Base-by-base conservation (phyloP, 2,329 filamentous ascomycete genomes). In the Alternaria atra region DNA sequence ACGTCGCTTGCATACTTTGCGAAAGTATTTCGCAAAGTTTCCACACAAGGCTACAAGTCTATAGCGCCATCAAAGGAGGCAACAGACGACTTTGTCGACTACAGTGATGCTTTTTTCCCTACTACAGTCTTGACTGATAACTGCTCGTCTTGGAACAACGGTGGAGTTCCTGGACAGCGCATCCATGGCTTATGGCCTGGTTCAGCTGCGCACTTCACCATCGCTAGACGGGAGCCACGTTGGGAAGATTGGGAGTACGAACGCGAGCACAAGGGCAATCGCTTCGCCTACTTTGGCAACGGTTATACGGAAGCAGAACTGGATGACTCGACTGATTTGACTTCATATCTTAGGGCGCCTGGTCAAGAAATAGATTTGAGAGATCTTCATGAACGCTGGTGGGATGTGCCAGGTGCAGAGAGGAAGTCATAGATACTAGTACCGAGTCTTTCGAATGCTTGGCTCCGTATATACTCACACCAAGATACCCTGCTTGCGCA, bases 61-160 rank as follows among this genome's bases (percentile, higher is more conserved):
- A 84, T 92, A 6, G 74, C 76, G 1, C 89, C 90, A 0, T 85
- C 83, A 0, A 82, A 83, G 47, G 79, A 81, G 30, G 90, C 90
- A 0, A 80, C 89, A 0, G 88, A 91, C 40, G 89, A 91, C 67
- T 90, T 89, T 63, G 77, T 86, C 10, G 83, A 84, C 53, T 90
- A 89, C 74, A 82, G 80, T 44, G 84, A 86, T 61, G 76, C 77
- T 0, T 85, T 84, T 71, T 74, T 74, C 46, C 82, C 83, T 1
- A 80, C 80, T 13, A 86, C 83, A 3, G 84, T 85, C 37, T 76
- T 89, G 57, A 82, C 83, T 0, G 87, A 89, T 53, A 85, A 86
- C 57, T 92, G 90, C 73, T 87, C 85, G 40, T 90, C 87, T 0
- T 92, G 90, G 90, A 90, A 90, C 60, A 92, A 92, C 61, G 87